Evolutionary conservation across 78 protist species (phyloP).

Genomic region (Mastigamoeba balamuthi): DNA sequence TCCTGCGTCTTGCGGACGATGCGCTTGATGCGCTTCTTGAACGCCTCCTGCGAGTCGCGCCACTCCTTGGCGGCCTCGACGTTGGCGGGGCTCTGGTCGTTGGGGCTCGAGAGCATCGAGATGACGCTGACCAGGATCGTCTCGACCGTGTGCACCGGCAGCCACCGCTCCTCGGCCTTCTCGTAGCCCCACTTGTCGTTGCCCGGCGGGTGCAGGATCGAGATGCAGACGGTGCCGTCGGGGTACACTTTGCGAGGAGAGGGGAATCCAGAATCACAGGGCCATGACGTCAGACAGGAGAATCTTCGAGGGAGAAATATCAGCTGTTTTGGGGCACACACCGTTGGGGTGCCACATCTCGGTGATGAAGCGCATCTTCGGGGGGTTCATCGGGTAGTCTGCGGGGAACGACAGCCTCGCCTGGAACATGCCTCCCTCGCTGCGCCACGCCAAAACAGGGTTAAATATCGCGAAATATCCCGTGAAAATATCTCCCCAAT

Average conservation of each 20-base stretch:
- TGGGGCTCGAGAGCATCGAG: constrained; percentile 83
- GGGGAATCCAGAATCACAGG: neutral
- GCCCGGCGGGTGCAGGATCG: constrained; percentile 92
- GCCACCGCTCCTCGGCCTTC: constrained; percentile 65
- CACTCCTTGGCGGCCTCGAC: constrained; percentile 87
- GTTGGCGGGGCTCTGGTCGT: constrained; percentile 93
- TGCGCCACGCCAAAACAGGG: neutral
- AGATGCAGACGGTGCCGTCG: constrained; percentile 88
- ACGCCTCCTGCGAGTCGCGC: constrained; percentile 20
- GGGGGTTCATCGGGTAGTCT: constrained; percentile 80
- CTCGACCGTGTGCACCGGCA: constrained; percentile 59
- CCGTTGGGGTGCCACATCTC: constrained; percentile 85
- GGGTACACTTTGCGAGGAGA: constrained; percentile 46
- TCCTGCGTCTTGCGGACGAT: constrained; percentile 46
- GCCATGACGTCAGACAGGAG: neutral
- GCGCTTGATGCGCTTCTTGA: constrained; percentile 35
- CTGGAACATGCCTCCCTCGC: constrained; percentile 82
- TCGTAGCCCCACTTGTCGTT: constrained; percentile 89
- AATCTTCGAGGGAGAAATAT: neutral
- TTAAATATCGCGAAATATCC: too few relatives aligned
- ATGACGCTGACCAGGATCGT: constrained; percentile 72
- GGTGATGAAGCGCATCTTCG: constrained; percentile 71
- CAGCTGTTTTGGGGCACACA: neutral
- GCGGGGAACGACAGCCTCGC: constrained; percentile 62
- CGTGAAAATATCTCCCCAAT: too few relatives aligned